Evolutionary conservation across 768 basidiomycete species (phyloP).

Genomic region (Pluteus cervinus): DNA sequence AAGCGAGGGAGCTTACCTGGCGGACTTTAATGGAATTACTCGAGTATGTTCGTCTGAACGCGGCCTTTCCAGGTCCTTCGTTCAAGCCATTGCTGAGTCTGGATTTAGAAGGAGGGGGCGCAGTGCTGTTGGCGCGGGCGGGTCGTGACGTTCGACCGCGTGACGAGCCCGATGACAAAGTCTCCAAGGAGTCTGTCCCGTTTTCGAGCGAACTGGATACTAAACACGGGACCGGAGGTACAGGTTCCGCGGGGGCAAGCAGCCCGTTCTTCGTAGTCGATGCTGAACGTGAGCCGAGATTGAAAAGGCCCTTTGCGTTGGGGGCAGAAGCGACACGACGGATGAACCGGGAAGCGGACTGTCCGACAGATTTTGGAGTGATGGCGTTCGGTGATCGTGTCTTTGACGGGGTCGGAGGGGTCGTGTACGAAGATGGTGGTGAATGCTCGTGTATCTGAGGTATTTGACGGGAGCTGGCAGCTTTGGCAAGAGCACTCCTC

Average conservation of each 20-base stretch:
- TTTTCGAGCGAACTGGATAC: constrained; percentile 47
- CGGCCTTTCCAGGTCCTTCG: constrained; percentile 53
- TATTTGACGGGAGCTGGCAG: constrained; percentile 24
- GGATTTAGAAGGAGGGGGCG: constrained; percentile 30
- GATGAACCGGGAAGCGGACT: constrained; percentile 82
- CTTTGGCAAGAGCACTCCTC: too few relatives aligned
- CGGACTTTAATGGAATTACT: constrained; percentile 96
- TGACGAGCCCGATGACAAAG: constrained; percentile 72
- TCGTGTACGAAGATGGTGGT: constrained; percentile 37
- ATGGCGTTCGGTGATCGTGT: constrained; percentile 48
- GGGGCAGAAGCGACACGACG: constrained; percentile 95
- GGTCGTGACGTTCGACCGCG: constrained; percentile 42
- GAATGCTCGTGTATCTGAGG: constrained; percentile 40
- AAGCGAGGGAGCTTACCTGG: constrained; percentile 46
- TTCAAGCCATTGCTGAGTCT: constrained; percentile 38
- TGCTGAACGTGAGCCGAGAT: constrained; percentile 47
- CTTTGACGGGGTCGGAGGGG: constrained; percentile 34
- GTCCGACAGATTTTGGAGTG: constrained; percentile 63
- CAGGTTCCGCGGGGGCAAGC: constrained; percentile 59
- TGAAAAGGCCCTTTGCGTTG: constrained; percentile 89
- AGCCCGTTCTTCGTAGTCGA: constrained; percentile 72
- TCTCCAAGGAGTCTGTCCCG: constrained; percentile 70
- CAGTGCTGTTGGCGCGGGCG: constrained; percentile 29
- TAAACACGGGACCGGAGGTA: constrained; percentile 50
- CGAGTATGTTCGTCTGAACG: constrained; percentile 93